phyloP scores from a whole-genome alignment of 2,329 filamentous ascomycete genomes.

The Ophiostoma perfectum region DNA sequence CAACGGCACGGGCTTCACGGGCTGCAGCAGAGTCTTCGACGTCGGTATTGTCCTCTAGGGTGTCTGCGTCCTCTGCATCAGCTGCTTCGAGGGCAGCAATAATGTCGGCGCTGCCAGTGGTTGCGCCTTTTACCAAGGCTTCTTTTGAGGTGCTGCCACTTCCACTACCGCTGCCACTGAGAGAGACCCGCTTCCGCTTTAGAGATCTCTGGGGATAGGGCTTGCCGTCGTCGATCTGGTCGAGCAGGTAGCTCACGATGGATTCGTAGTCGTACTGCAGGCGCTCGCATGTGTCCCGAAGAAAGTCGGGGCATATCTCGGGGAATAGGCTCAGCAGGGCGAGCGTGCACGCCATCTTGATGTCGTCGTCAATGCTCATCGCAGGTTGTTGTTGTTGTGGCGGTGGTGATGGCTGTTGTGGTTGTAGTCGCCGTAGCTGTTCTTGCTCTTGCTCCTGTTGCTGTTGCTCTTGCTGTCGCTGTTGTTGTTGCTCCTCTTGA shows the following conservation, averaged over 20 bases:
- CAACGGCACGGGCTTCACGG: conserved; percentile 15
- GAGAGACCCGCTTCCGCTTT: conserved; percentile 41
- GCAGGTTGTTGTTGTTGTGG: background rate
- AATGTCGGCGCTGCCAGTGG: background rate
- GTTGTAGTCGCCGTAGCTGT: background rate
- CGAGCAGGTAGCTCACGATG: conserved; percentile 38
- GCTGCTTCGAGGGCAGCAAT: conserved; percentile 16
- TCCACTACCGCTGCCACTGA: background rate
- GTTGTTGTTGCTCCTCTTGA: background rate
- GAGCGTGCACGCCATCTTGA: conserved; percentile 30
- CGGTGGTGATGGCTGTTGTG: background rate
- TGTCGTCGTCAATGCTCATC: conserved; percentile 10
- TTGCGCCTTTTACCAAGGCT: background rate
- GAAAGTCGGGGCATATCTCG: conserved; percentile 41
- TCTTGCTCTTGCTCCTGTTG: background rate
- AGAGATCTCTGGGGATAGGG: conserved; percentile 35
- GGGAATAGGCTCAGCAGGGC: conserved; percentile 39
- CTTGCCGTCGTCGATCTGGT: conserved; percentile 36
- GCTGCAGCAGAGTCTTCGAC: too few relatives aligned
- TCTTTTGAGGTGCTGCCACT: background rate
- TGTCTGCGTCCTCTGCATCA: conserved; percentile 18
- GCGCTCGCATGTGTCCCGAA: conserved; percentile 31
- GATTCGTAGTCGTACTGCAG: conserved; percentile 31
- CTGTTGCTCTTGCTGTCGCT: background rate
- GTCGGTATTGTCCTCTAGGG: background rate